Conservation (phyloP, 306 rosid genomes). For the Cicer bijugum region DNA sequence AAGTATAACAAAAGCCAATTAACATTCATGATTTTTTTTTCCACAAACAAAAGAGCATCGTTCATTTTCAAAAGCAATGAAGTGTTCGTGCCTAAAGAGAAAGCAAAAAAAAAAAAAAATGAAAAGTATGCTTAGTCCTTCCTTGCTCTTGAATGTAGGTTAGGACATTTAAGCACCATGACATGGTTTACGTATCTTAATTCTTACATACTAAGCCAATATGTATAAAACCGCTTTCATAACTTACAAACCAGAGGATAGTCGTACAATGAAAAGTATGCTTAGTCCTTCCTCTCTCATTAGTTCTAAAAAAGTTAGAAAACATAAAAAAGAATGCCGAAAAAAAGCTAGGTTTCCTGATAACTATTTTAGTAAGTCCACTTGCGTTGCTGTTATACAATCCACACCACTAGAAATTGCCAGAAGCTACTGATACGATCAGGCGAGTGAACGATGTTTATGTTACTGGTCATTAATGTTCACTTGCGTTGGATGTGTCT, state of each 20-base stretch:
- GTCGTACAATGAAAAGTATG: conserved; percentile 9
- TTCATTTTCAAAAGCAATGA: conserved; percentile 31
- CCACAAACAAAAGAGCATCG: conserved; percentile 17
- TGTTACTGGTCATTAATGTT: too few relatives aligned
- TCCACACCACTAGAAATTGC: conserved; percentile 15
- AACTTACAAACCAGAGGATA: conserved; percentile 30
- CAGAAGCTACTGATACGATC: neutral
- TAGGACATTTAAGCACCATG: conserved; percentile 34
- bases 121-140: conserved; percentile 10
- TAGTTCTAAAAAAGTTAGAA: neutral
- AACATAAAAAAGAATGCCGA: conserved; percentile 8
- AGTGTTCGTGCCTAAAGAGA: conserved; percentile 21
- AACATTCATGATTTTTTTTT: conserved; percentile 17
- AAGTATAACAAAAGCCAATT: conserved; percentile 36
- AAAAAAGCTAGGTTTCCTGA: neutral
- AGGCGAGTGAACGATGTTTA: neutral
- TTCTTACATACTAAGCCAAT: conserved; percentile 19
- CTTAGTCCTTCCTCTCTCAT: neutral
- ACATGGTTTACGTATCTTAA: conserved; percentile 25
- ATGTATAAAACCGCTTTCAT: conserved; percentile 4
- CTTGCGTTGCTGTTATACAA: conserved; percentile 14
- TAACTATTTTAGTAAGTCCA: conserved; percentile 19
- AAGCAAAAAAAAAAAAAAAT: conserved; percentile 18
- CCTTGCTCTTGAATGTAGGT: conserved; percentile 17
- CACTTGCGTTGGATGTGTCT: too few relatives aligned